These are phyloP conservation scores for Cucurbita argyrosperma DNA, from an alignment of 306 rosid genomes.

Conservation along the genomic window DNA sequence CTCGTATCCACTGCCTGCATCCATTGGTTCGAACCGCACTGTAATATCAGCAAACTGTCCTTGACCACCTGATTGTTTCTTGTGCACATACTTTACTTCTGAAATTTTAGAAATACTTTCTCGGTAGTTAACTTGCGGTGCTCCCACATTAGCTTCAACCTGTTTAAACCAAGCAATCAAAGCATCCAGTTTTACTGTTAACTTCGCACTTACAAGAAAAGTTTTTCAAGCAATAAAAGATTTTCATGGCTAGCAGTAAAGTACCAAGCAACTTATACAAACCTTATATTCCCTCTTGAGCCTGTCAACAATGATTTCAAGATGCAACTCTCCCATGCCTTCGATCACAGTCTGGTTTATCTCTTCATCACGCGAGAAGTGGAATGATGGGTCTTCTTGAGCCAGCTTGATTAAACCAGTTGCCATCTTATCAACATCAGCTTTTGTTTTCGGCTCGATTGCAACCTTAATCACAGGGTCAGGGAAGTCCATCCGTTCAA, in stretches of 20 bases:
- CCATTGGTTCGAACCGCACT: constrained; percentile 82
- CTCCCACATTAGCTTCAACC: constrained; percentile 98
- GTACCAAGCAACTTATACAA: constrained; percentile 5
- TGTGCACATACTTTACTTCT: constrained; percentile 78
- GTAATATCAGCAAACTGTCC: constrained; percentile 96
- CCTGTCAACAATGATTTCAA: constrained; percentile 88
- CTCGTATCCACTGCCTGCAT: constrained; percentile 76
- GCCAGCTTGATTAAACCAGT: constrained; percentile 83
- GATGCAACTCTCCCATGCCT: constrained; percentile 99
- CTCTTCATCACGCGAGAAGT: constrained; percentile 95
- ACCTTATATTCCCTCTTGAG: constrained; percentile 97
- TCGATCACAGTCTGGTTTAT: constrained; percentile 92
- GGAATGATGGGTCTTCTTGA: constrained; percentile 97
- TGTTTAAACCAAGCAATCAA: constrained; percentile 14
- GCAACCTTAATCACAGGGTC: constrained; percentile 99
- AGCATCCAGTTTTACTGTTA: neutral
- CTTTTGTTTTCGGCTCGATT: constrained; percentile 96
- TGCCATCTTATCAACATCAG: constrained; percentile 90
- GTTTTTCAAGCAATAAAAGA: neutral
- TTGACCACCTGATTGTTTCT: constrained; percentile 96
- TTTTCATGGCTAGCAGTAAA: neutral
- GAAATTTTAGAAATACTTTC: constrained; percentile 74
- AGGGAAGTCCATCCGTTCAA: constrained; percentile 97
- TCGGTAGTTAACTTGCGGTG: constrained; percentile 95
- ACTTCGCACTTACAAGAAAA: neutral